Conservation (phyloP, 345 rosid genomes). For the Carallia pectinifolia region DNA sequence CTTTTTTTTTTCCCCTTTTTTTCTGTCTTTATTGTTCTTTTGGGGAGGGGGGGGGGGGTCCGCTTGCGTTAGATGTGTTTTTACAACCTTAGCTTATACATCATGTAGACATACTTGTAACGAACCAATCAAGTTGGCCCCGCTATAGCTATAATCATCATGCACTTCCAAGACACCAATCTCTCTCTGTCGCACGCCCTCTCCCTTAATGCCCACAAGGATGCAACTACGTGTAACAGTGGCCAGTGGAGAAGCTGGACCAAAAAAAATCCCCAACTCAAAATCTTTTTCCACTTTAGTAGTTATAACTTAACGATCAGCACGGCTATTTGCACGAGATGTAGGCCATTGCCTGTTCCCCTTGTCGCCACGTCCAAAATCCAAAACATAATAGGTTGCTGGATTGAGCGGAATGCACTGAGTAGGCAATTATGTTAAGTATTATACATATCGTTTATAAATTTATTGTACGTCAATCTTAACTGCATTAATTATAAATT, state of each 20-base stretch:
- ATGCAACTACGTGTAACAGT: conserved; percentile 16
- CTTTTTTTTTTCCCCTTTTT: no score
- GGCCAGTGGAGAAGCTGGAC: conserved; percentile 24
- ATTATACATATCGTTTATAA: no score
- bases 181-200: neutral
- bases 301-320: conserved; percentile 48
- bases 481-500: no score
- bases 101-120: no score
- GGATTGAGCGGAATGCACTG: no score
- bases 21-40: no score
- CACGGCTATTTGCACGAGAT: conserved; percentile 37
- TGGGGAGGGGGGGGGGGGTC: no score
- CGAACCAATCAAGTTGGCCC: conserved; percentile 12
- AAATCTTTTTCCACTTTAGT: conserved; percentile 36
- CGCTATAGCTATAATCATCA: conserved; percentile 7
- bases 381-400: no score
- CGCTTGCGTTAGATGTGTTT: no score
- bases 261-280: conserved; percentile 32
- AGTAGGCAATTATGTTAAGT: no score
- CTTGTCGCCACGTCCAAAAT: neutral
- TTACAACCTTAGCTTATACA: no score
- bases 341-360: conserved; percentile 41
- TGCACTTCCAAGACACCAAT: conserved; percentile 18
- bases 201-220: conserved; percentile 13
- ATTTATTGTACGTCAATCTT: no score